A percentile compares a stretch with the other conserved stretches of the same genome.
Evolutionary conservation across 805 yeast species (phyloP).

Genomic region (Schwanniomyces pseudopolymorphus): DNA sequence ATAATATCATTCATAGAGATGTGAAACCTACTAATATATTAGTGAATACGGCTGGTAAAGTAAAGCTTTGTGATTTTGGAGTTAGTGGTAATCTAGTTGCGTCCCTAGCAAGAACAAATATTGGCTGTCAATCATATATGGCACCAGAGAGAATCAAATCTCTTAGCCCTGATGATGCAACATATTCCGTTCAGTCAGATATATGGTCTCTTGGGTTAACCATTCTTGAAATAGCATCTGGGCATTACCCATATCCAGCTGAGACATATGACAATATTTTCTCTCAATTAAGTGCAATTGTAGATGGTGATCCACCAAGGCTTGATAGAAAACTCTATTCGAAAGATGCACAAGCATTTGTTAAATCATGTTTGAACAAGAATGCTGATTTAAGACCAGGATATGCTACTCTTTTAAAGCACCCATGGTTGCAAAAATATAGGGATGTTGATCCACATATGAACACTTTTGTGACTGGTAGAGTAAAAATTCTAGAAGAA

Average conservation of each 20-base stretch:
- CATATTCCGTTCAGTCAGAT: slow-evolving; percentile 92
- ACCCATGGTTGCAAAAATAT: slow-evolving; percentile 76
- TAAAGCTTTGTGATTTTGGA: slow-evolving; percentile 93
- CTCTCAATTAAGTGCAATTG: slow-evolving; percentile 91
- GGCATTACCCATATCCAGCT: slow-evolving; percentile 94
- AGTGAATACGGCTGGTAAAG: slow-evolving; percentile 78
- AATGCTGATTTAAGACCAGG: slow-evolving; percentile 79
- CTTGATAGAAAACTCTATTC: slow-evolving; percentile 65
- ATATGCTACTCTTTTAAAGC: slow-evolving; percentile 69
- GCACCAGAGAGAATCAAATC: slow-evolving; percentile 94
- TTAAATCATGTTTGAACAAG: slow-evolving; percentile 73
- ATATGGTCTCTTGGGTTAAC: slow-evolving; percentile 95
- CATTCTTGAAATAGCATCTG: slow-evolving; percentile 82
- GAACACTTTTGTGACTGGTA: slow-evolving; percentile 26
- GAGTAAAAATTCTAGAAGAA: slow-evolving; percentile 16
- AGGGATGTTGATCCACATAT: slow-evolving; percentile 35
- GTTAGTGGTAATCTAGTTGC: slow-evolving; percentile 95
- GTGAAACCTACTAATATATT: slow-evolving; percentile 95
- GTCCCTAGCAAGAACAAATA: slow-evolving; percentile 89
- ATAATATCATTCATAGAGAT: slow-evolving; percentile 92
- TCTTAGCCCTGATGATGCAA: slow-evolving; percentile 66
- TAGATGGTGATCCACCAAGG: slow-evolving; percentile 94
- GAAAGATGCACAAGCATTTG: slow-evolving; percentile 79
- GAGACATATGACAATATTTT: slow-evolving; percentile 89
- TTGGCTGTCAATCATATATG: slow-evolving; percentile 98